Base-by-base conservation (phyloP, 371 early-diverging fungal species). In the Lichtheimia corymbifera region DNA sequence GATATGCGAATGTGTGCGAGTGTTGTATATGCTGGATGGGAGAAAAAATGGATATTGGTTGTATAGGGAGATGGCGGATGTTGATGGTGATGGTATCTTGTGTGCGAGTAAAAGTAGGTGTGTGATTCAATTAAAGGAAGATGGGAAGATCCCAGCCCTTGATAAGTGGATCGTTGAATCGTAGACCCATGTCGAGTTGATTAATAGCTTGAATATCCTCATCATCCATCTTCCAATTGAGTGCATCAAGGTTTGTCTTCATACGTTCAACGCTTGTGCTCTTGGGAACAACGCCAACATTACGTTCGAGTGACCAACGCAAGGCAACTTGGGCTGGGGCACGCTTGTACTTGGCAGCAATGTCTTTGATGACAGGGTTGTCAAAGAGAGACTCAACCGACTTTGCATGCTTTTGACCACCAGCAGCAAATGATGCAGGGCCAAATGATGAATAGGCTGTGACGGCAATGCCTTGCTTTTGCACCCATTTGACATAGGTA, bases 231-330 rank as follows among this genome's bases (percentile, higher is more conserved):
- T 70, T 52, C 62, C 66, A 64, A 40, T 65, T 59, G 13, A 74
- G 57, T 9, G 68, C 55, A 6, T 79, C 71, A 40, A 76, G 61
- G 54, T 79, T 79, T 17, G 42, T 44, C 61, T 79, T 69, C 74
- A 91, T 75, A 54, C 89, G 73, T 2, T 66, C 66, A 12, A 71
- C 62, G 42, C 81, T 70, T 3, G 71, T 65, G 61, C 79, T 82
- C 72, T 90, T 91, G 49, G 92, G 92, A 24, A 91, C 85, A 27
- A 88, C 85, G 12, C 75, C 82, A 58, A 80, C 61, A 30, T 83
- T 73, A 54, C 76, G 77, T 50, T 83, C 80, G 56, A 85, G 55
- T 44, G 83, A 80, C 87, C 87, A 88, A 27, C 81, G 76, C 9
- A 88, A 63, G 15, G 85, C 74, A 25, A 81, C 65, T 55, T 85